Percentiles rank a stretch among this genome's conserved stretches.
phyloP scores from a whole-genome alignment of 75 land plant genomes.

The Picea glauca region DNA sequence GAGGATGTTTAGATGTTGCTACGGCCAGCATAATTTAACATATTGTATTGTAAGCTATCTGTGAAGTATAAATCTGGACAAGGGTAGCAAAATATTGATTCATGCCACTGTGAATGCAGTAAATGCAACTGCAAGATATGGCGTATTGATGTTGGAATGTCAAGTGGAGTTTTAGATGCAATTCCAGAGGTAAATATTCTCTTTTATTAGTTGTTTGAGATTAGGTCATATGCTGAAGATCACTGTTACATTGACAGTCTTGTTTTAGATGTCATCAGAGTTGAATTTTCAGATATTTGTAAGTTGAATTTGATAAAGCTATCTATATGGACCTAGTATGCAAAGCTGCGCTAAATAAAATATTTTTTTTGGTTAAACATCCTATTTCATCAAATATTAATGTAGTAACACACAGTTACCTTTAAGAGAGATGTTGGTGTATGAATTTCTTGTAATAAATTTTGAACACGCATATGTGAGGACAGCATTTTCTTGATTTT shows the following conservation, averaged over 20 bases:
- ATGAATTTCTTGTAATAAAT: neutral
- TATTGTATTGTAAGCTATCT: neutral
- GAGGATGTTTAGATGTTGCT: neutral
- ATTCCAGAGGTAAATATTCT: constrained; percentile 69
- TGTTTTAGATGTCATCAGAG: neutral
- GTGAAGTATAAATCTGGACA: neutral
- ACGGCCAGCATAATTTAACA: neutral
- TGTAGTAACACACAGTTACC: neutral
- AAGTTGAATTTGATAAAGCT: neutral
- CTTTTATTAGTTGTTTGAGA: constrained; percentile 6
- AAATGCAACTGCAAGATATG: constrained; percentile 74
- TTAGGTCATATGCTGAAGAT: neutral
- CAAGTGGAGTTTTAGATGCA: constrained; percentile 86
- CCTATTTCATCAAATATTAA: neutral
- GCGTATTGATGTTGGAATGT: constrained; percentile 98
- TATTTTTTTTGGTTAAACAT: neutral
- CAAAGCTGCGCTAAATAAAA: too few species aligned
- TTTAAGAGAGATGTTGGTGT: neutral
- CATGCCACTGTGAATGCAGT: constrained; percentile 40
- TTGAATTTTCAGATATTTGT: neutral
- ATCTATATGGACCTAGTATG: neutral
- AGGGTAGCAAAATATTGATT: neutral
- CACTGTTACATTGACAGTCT: neutral
- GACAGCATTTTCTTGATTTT: neutral
- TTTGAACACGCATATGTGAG: neutral